Evolutionary conservation across 495 filamentous ascomycete genomes (phyloP).

Genomic region (Geoglossum glabrum): DNA sequence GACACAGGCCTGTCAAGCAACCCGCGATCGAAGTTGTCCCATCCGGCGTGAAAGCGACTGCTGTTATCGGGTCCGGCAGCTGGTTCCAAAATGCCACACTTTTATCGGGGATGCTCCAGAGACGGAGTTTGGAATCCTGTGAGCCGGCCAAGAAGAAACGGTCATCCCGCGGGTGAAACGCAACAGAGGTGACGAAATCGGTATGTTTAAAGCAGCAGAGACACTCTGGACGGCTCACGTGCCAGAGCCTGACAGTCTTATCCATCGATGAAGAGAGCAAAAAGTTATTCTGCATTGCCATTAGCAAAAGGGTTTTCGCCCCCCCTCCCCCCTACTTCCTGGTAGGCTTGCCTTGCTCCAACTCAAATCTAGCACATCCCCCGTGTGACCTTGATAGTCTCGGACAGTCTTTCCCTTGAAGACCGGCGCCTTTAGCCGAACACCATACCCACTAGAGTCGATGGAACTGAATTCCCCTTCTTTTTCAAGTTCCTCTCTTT

Average conservation of each 20-base stretch:
- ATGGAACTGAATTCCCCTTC: constrained; percentile 41
- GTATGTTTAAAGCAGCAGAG: constrained; percentile 92
- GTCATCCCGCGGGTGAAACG: constrained; percentile 88
- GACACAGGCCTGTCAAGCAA: constrained; percentile 63
- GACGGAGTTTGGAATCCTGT: constrained; percentile 70
- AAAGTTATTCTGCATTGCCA: constrained; percentile 60
- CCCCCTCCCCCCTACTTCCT: background rate
- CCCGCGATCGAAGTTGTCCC: constrained; percentile 81
- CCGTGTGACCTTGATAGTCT: constrained; percentile 70
- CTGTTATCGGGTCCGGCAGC: constrained; percentile 75
- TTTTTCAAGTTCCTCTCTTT: constrained; percentile 47
- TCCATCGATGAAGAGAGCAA: constrained; percentile 94
- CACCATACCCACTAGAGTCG: constrained; percentile 23
- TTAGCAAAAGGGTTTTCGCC: background rate
- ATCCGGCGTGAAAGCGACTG: constrained; percentile 84
- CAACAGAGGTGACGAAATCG: constrained; percentile 87
- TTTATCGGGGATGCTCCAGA: constrained; percentile 98
- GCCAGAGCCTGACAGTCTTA: constrained; percentile 92
- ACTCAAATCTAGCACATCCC: constrained; percentile 75
- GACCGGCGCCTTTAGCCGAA: constrained; percentile 70
- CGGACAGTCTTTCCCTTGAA: constrained; percentile 58
- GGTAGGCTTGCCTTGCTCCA: constrained; percentile 65
- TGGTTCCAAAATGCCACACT: constrained; percentile 72
- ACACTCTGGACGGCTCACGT: constrained; percentile 66
- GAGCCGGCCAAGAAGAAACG: constrained; percentile 93